Conservation (phyloP, 768 basidiomycete species). For the Lepiota venenata region DNA sequence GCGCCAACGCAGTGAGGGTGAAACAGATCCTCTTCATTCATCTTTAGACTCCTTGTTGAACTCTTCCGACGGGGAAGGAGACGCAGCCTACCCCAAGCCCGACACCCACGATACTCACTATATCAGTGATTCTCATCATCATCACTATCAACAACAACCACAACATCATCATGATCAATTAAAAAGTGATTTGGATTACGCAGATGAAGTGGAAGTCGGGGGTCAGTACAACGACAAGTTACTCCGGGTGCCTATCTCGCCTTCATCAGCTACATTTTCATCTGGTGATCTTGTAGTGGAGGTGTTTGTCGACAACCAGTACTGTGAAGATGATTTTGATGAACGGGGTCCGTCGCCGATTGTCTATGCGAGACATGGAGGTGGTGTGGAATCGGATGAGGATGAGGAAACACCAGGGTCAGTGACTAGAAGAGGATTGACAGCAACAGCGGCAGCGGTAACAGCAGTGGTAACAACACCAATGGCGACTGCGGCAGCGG, state of each 20-base stretch:
- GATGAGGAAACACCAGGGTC: background rate
- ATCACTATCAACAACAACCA: no score
- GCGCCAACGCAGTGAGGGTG: no score
- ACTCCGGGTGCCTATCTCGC: background rate
- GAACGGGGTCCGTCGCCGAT: slow-evolving; percentile 8
- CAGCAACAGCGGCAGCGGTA: no score
- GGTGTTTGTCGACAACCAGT: slow-evolving; percentile 8
- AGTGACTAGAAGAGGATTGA: background rate
- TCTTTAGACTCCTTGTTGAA: no score
- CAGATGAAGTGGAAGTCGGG: background rate
- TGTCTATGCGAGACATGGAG: background rate
- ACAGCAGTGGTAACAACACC: no score
- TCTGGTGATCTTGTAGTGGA: background rate
- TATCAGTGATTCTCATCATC: no score
- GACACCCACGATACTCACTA: no score
- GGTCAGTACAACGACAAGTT: slow-evolving; percentile 4
- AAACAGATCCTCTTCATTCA: no score
- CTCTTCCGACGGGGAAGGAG: no score
- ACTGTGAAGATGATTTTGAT: background rate
- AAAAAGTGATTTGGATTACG: background rate
- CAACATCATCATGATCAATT: no score
- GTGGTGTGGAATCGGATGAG: background rate
- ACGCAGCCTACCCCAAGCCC: no score
- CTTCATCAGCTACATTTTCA: background rate
- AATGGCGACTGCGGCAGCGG: background rate